Conservation (phyloP, 139 green algal species). For the Micractinium conductrix region DNA sequence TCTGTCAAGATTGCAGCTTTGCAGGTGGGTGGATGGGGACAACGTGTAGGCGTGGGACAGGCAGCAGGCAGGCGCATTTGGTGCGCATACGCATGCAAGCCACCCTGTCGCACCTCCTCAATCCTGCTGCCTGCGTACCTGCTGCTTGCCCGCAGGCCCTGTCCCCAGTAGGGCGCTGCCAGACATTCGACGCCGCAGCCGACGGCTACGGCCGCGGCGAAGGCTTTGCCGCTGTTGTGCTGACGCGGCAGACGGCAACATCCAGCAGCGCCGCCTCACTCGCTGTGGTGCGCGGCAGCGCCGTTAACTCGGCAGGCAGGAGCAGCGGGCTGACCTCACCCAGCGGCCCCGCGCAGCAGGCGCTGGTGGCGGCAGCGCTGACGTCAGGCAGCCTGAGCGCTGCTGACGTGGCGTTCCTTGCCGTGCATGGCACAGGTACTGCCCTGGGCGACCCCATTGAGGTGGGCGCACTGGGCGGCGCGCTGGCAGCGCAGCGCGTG, state of each 20-base stretch:
- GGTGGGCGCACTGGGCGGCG: constrained; percentile 24
- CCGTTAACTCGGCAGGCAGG: constrained; percentile 90
- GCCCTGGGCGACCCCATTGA: constrained; percentile 60
- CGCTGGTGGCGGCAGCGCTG: constrained; percentile 63
- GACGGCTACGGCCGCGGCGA: constrained; percentile 71
- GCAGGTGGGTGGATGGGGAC: constrained; percentile 20
- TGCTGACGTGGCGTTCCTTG: constrained; percentile 21
- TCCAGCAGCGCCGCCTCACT: constrained; percentile 19
- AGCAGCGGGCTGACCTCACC: constrained; percentile 57
- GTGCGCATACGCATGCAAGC: too few species aligned
- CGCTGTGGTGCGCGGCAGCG: constrained; percentile 47
- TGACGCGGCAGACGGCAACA: background rate
- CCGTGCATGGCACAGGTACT: constrained; percentile 65
- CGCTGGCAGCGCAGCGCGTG: background rate
- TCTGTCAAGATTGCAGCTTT: constrained; percentile 30
- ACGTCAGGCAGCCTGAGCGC: constrained; percentile 20
- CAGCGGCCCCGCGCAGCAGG: constrained; percentile 74
- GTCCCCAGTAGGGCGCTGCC: constrained; percentile 60
- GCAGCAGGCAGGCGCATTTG: too few species aligned
- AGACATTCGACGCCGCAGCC: constrained; percentile 65
- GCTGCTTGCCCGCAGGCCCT: constrained; percentile 17
- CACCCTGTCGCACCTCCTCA: too few species aligned
- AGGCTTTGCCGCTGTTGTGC: constrained; percentile 8
- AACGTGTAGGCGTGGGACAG: too few species aligned
- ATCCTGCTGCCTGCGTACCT: too few species aligned